Evolutionary conservation across 164 flowering plant species (phyloP).

Genomic region (Piper betle): DNA sequence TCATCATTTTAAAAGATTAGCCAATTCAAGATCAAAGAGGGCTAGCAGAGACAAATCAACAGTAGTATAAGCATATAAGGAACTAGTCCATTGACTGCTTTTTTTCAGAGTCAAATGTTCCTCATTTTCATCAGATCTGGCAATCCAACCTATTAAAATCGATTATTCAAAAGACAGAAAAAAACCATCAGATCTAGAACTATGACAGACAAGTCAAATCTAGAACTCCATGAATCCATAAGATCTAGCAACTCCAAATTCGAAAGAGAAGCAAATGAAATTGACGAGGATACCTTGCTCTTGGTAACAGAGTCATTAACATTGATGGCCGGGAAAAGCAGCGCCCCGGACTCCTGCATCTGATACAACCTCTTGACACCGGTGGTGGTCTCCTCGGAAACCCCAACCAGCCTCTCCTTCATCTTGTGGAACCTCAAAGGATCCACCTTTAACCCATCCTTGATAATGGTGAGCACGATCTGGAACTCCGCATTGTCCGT

Average conservation of each 20-base stretch:
- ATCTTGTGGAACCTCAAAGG: constrained; percentile 25
- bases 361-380: constrained; percentile 27
- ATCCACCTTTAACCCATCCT: constrained; percentile 23
- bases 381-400: constrained; percentile 29
- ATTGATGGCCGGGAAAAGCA: constrained; percentile 21
- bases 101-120: too few relatives aligned
- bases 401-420: constrained; percentile 27
- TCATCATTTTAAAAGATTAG: too few relatives aligned
- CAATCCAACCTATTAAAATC: too few relatives aligned
- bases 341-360: constrained; percentile 18
- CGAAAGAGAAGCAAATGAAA: background rate
- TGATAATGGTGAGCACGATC: constrained; percentile 23
- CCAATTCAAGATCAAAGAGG: too few relatives aligned
- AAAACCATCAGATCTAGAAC: too few relatives aligned
- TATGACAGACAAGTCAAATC: too few relatives aligned
- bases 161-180: too few relatives aligned
- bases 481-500: constrained; percentile 36
- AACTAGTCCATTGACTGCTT: too few relatives aligned
- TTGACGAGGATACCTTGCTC: constrained; percentile 11
- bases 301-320: constrained; percentile 20
- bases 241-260: background rate
- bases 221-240: background rate
- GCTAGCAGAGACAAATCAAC: too few relatives aligned
- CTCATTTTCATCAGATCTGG: too few relatives aligned
- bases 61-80: too few relatives aligned